Evolutionary conservation across 2,329 filamentous ascomycete genomes (phyloP).

Genomic region (Aureobasidium sp.): DNA sequence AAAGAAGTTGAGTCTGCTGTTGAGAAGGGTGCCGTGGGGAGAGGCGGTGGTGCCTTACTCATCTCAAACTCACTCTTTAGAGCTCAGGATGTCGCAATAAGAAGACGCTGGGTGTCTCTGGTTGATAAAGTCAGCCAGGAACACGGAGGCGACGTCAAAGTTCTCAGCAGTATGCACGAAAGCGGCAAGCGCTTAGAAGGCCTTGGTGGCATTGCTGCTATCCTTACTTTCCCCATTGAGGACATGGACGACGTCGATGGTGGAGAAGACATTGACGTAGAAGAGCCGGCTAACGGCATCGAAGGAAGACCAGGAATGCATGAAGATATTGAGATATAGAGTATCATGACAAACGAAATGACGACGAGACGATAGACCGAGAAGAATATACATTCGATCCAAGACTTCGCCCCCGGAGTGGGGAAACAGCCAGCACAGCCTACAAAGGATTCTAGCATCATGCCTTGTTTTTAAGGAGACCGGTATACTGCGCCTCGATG

Average conservation of each 20-base stretch:
- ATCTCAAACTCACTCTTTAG: constrained; percentile 85
- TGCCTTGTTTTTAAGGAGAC: not conserved
- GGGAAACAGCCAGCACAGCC: constrained; percentile 3
- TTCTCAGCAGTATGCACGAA: constrained; percentile 91
- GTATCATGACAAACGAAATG: constrained; percentile 6
- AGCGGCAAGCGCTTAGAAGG: constrained; percentile 79
- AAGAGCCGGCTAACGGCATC: constrained; percentile 14
- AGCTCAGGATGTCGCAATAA: constrained; percentile 64
- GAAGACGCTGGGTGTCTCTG: constrained; percentile 72
- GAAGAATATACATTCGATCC: not conserved
- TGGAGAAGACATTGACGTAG: constrained; percentile 16
- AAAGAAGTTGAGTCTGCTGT: constrained; percentile 75
- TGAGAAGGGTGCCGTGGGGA: constrained; percentile 77
- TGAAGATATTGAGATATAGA: constrained; percentile 17
- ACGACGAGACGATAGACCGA: constrained; percentile 6
- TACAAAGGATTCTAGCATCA: not conserved
- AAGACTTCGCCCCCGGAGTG: not conserved
- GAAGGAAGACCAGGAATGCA: constrained; percentile 16
- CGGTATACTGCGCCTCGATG: not conserved
- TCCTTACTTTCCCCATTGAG: constrained; percentile 78
- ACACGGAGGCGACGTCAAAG: constrained; percentile 75
- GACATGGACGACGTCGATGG: constrained; percentile 43
- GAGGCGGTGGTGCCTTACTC: constrained; percentile 74
- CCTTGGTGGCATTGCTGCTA: constrained; percentile 78
- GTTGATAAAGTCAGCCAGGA: constrained; percentile 77